Conservation (phyloP, 371 early-diverging fungal genomes). For the Apophysomyces sp. region DNA sequence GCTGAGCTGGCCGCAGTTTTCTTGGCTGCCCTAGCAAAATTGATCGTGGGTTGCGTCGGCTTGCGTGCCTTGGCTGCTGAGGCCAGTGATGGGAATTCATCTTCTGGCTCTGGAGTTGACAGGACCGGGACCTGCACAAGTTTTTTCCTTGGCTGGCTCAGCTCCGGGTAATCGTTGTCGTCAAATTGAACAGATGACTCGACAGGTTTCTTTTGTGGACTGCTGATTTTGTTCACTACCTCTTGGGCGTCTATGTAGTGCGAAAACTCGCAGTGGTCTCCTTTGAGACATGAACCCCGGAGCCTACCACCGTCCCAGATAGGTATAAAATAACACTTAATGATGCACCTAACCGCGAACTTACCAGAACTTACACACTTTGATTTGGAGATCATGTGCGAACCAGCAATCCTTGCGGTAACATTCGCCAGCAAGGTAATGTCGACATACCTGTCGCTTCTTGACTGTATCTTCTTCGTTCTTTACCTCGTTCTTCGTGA, state of each 20-base stretch:
- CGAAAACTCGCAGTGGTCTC: slow-evolving; percentile 67
- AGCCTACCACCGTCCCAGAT: slow-evolving; percentile 44
- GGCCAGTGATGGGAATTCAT: slow-evolving; percentile 41
- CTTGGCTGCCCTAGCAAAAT: slow-evolving; percentile 39
- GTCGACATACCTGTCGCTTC: slow-evolving; percentile 67
- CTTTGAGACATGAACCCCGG: slow-evolving; percentile 69
- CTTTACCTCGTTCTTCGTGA: slow-evolving; percentile 8
- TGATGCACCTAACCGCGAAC: too few relatives aligned
- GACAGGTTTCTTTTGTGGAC: slow-evolving; percentile 5
- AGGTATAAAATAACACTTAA: too few relatives aligned
- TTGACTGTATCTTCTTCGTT: slow-evolving; percentile 7
- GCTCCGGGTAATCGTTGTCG: slow-evolving; percentile 31
- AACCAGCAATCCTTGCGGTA: slow-evolving; percentile 81
- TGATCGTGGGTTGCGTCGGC: slow-evolving; percentile 8
- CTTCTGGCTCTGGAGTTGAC: slow-evolving; percentile 6
- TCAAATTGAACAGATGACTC: slow-evolving; percentile 7
- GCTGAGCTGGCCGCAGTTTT: slow-evolving; percentile 26
- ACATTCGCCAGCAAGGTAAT: slow-evolving; percentile 75
- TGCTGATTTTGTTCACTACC: slow-evolving; percentile 32
- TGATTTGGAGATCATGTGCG: slow-evolving; percentile 71
- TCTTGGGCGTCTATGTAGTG: slow-evolving; percentile 51
- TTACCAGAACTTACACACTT: slow-evolving; percentile 78
- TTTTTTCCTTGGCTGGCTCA: slow-evolving; percentile 4
- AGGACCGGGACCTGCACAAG: background rate
- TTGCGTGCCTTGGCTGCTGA: slow-evolving; percentile 15